Conservation (phyloP, 1,284 basidiomycete genomes). For the Ceraceosorus guamensis region DNA sequence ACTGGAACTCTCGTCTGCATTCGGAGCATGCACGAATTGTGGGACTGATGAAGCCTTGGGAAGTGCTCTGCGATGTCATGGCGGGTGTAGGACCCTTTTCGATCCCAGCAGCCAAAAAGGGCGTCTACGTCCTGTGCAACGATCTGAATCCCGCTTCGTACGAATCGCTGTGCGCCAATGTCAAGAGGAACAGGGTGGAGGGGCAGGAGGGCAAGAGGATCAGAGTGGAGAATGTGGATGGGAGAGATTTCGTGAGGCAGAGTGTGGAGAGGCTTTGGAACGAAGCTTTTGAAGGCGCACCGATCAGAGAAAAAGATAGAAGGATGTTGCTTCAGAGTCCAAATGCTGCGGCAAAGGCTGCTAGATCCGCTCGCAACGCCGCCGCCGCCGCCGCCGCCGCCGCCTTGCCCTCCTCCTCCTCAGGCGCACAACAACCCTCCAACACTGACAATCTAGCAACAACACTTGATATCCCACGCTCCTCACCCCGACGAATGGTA, state of each 20-base stretch:
- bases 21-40: slow-evolving; percentile 84
- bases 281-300: slow-evolving; percentile 17
- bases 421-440: neutral
- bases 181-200: slow-evolving; percentile 20
- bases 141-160: slow-evolving; percentile 86
- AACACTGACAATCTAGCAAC: neutral
- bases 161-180: slow-evolving; percentile 58
- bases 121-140: slow-evolving; percentile 70
- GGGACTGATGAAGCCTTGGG: slow-evolving; percentile 57
- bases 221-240: slow-evolving; percentile 27
- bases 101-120: slow-evolving; percentile 81
- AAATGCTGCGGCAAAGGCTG: neutral
- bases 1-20: slow-evolving; percentile 94
- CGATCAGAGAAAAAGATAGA: neutral
- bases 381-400: neutral
- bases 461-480: neutral
- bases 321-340: too few relatives aligned
- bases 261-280: slow-evolving; percentile 23
- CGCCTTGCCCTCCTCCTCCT: too few relatives aligned
- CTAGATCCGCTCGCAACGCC: neutral
- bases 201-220: slow-evolving; percentile 11
- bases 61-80: slow-evolving; percentile 82
- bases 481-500: slow-evolving; percentile 16
- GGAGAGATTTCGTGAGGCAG: slow-evolving; percentile 27
- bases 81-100: slow-evolving; percentile 97